phyloP scores from a whole-genome alignment of 106 monocot species.

The Platanthera zijinensis region DNA sequence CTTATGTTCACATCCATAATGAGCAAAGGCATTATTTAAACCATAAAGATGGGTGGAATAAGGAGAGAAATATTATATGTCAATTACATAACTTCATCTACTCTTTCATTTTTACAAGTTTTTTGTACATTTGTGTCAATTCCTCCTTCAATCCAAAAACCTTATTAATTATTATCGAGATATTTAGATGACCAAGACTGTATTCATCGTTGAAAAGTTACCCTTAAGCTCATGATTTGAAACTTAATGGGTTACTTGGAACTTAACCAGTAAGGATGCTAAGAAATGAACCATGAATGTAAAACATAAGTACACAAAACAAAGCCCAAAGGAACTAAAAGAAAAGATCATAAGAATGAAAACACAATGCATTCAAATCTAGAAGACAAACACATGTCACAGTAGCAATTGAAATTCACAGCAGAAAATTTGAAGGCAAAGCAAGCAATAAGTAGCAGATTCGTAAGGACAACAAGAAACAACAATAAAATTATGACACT shows the following conservation, averaged over 20 bases:
- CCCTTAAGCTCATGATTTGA: too few relatives aligned
- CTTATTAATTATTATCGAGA: background rate
- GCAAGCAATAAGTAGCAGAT: background rate
- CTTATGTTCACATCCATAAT: too few relatives aligned
- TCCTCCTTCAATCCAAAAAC: background rate
- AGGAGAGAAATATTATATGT: too few relatives aligned
- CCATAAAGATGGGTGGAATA: too few relatives aligned
- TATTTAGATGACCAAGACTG: too few relatives aligned
- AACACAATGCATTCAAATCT: background rate
- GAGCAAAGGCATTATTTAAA: too few relatives aligned
- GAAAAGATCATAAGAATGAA: background rate
- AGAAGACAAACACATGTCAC: background rate
- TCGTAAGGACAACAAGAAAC: background rate
- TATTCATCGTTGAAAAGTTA: too few relatives aligned
- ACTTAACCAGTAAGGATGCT: background rate
- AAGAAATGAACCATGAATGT: background rate
- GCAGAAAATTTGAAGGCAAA: background rate
- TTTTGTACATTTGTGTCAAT: too few relatives aligned
- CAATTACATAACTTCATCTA: too few relatives aligned
- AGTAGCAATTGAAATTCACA: background rate
- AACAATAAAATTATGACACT: background rate
- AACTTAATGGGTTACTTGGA: too few relatives aligned
- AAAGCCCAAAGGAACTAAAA: background rate
- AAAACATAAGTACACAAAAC: background rate
- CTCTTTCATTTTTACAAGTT: too few relatives aligned